Base-by-base conservation (phyloP, 768 basidiomycete genomes). In the Mycena leptocephala region DNA sequence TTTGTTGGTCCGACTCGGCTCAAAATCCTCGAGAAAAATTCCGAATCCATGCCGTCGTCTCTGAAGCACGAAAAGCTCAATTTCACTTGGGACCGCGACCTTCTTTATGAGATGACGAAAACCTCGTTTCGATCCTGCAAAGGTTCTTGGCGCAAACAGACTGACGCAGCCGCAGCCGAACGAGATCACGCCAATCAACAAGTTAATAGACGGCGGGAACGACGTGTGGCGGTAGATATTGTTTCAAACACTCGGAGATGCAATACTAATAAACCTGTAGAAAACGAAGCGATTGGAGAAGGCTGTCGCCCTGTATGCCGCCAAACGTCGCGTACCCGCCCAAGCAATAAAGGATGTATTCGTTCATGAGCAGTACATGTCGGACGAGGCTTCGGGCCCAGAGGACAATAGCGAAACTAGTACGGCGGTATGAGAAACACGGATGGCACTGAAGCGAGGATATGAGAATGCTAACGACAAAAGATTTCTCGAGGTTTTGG, bases 101-200 rank as follows among this genome's bases (percentile, higher is more conserved):
- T 37, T 5, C 4, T 55, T 10, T 14, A 3, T 16, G 65, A 67
- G n/a, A 67, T 67, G 65, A 32, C 48, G 3, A 67, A 67, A 11
- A 69, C 67, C 2, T 55, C 67, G 14, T 69, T 69, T n/a, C 28
- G 64, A 2, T 48, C 46, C 18, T 51, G 64, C 39, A 67, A 67
- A n/a, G 33, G 2, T 24, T 33, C 35, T 10, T 67, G 51, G 48
- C 65, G 65, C n/a, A 2, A 2, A 1, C 48, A 67, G 65, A 24
- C 18, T 7, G 51, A 67, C 24, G 65, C n/a, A 35, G 22, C 22
- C 11, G 33, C 20, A 3, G 65, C 65, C n/a, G 5, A 0, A 22
- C n/a, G 14, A 22, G 16, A 55, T 0, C 13, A n/a, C 2, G 11
- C 0, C 2, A 30, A 65, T 26, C 51, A 3, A n/a, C 32, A 32